Evolutionary conservation across 371 early-diverging fungal genomes (phyloP), one percentile per base, ranked within the genome.

Genomic region (Haplosporangium sp.): DNA sequence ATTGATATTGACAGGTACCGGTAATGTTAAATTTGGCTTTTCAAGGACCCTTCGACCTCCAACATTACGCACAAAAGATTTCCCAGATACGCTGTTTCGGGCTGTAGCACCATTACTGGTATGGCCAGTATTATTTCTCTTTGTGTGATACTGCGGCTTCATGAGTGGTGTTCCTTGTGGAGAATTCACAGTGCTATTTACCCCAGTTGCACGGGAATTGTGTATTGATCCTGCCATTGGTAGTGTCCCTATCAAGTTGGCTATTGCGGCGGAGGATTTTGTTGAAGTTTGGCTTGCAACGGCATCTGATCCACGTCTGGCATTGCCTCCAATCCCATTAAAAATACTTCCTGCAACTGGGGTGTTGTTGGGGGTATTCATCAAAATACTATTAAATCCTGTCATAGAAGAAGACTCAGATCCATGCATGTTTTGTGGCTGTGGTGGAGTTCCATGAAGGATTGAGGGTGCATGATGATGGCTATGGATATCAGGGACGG

Each of bases 1-100:
- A 69, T 93, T 94, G 44, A 93, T 93, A 74, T 94, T 94, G 38
- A 94, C 92, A 37, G 95, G 94, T 4, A 94, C 93, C 19, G 88
- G 87, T 8, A 94, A 77, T 0, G 92, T 92, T 63, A 92, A 76
- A n/a, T 88, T 89, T 1, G 93, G 93, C 13, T 84, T 72, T 47
- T 88, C 89, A 8, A 93, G 69, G 37, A 90, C 85, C 57, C 85
- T 72, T 27, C 76, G 65, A 10, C 76, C 76, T 8, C 74, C 74
- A 53, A 78, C 44, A 44, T 73, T 50, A 0, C 61, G 65, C 19
- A 78, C 61, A 10, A 64, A 63, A 0, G 61, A 7, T 47, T 64
- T 78, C 38, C 68, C 67, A 13, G 61, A 27, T 35, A 42, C 45
- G 47, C 61, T 42, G 35, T 61, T 5, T 11, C 61, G 40, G n/a